These are phyloP conservation scores for Botryobasidium botryosum DNA, from an alignment of 768 basidiomycete genomes.

Conservation along the genomic window DNA sequence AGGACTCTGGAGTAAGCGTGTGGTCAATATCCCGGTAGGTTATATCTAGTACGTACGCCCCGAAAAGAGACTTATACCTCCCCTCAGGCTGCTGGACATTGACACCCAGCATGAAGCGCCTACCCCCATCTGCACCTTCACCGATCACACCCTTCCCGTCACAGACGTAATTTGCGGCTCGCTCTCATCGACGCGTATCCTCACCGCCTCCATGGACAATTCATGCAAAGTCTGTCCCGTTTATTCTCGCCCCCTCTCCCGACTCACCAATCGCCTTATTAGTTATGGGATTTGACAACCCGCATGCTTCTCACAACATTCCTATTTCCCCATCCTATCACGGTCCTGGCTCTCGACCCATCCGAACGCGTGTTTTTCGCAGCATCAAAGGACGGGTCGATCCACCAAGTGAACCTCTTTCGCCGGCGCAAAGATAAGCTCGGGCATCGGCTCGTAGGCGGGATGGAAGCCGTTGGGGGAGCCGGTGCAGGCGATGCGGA, in stretches of 20 bases:
- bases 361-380: slow-evolving; percentile 83
- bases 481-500: slow-evolving; percentile 54
- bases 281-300: slow-evolving; percentile 73
- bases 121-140: slow-evolving; percentile 58
- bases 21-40: slow-evolving; percentile 76
- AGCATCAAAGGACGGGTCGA: slow-evolving; percentile 52
- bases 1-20: slow-evolving; percentile 77
- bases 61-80: background rate
- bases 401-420: slow-evolving; percentile 70
- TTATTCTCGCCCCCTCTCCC: background rate
- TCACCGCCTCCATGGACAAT: slow-evolving; percentile 76
- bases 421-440: slow-evolving; percentile 38
- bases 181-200: slow-evolving; percentile 58
- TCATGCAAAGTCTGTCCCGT: slow-evolving; percentile 58
- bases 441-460: slow-evolving; percentile 24
- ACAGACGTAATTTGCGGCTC: slow-evolving; percentile 63
- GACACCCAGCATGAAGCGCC: slow-evolving; percentile 57
- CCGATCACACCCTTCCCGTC: slow-evolving; percentile 86
- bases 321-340: slow-evolving; percentile 63
- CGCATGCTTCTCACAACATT: slow-evolving; percentile 70
- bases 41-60: slow-evolving; percentile 14
- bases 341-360: slow-evolving; percentile 57
- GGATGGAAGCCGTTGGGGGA: slow-evolving; percentile 56
- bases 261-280: slow-evolving; percentile 7
- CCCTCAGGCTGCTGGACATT: slow-evolving; percentile 53